These are phyloP conservation scores for Kurtzmaniella quercitrusa DNA, from an alignment of 1,139 yeast genomes.

Conservation along the genomic window DNA sequence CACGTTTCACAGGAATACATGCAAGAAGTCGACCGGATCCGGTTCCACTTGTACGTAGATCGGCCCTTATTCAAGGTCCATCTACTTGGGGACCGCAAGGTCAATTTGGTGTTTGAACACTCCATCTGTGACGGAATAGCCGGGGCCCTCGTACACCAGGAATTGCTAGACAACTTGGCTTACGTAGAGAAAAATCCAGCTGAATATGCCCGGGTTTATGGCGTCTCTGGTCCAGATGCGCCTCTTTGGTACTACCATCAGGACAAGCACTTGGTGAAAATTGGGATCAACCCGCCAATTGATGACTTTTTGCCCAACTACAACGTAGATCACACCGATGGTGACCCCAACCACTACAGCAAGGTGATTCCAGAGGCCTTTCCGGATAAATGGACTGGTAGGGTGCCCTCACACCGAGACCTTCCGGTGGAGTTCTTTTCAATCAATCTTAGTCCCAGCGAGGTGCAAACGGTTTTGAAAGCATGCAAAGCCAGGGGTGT, in stretches of 20 bases:
- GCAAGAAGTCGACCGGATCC: slow-evolving; percentile 19
- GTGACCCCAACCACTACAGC: slow-evolving; percentile 21
- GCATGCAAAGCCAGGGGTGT: slow-evolving; percentile 28
- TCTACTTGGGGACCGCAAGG: slow-evolving; percentile 18
- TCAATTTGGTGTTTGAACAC: slow-evolving; percentile 35
- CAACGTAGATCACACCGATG: slow-evolving; percentile 21
- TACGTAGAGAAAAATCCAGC: slow-evolving; percentile 12
- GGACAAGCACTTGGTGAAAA: slow-evolving; percentile 18
- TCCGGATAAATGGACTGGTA: slow-evolving; percentile 30
- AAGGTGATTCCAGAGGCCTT: slow-evolving; percentile 20
- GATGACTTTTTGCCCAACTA: slow-evolving; percentile 24
- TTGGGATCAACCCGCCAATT: slow-evolving; percentile 33
- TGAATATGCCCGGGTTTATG: slow-evolving; percentile 12
- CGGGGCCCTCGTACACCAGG: slow-evolving; percentile 36
- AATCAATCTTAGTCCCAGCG: slow-evolving; percentile 23
- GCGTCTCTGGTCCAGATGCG: slow-evolving; percentile 11
- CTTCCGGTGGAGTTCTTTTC: slow-evolving; percentile 26
- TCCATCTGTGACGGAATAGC: slow-evolving; percentile 41
- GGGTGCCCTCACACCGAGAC: slow-evolving; percentile 20
- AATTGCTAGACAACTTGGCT: slow-evolving; percentile 26
- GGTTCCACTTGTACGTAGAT: slow-evolving; percentile 21
- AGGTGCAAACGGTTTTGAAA: slow-evolving; percentile 20
- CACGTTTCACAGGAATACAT: slow-evolving; percentile 23
- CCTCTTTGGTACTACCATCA: slow-evolving; percentile 17
- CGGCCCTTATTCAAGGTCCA: slow-evolving; percentile 29